Evolutionary conservation across 2,329 filamentous ascomycete genomes (phyloP), one percentile per base, ranked within the genome.

Genomic region (Epichloe hybrida): DNA sequence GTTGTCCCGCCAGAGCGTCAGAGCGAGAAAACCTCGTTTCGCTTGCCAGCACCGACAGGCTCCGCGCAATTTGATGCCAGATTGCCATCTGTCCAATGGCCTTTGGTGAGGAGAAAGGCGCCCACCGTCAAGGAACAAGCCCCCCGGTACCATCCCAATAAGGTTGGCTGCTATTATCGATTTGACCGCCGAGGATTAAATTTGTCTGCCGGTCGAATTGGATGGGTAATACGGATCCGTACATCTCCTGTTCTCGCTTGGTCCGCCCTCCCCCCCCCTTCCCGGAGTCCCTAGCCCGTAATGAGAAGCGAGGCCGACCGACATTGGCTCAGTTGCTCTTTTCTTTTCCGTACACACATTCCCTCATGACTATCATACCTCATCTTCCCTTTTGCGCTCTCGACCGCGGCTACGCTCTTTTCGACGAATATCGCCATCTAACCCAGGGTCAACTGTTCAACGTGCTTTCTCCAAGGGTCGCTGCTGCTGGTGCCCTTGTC

Each of bases 301-400:
- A 50, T 27, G 23, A 27, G 23, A 27, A 27, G 23, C 23, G 23
- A 27, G 23, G 23, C 49, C 48, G 52, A 46, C 52, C 48, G 53
- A 49, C 53, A 46, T 49, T 38, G 44, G 51, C 51, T 54, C 56
- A 48, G 49, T 55, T 55, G 53, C 58, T 53, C 56, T 53, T 56
- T 54, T 60, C 54, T 52, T 58, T 45, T 53, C 52, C 42, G 53
- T 46, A 46, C 51, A 50, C 42, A 50, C 48, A 40, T 49, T 61
- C 55, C 57, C 62, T 61, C 70, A 77, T 77, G 74, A 73, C 69
- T 60, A 9, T 31, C 31, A 66, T 64, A 59, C 69, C 69, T 60
- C 67, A 74, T 54, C 61, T 75, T 52, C 65, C 67, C 62, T 65
- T 73, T 56, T 76, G 73, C 62, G 68, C 69, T 61, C 62, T 68